Percentiles rank a stretch among this genome's conserved stretches.
These are phyloP conservation scores for Lentinula boryana DNA, from an alignment of 768 basidiomycete genomes.

Conservation along the genomic window DNA sequence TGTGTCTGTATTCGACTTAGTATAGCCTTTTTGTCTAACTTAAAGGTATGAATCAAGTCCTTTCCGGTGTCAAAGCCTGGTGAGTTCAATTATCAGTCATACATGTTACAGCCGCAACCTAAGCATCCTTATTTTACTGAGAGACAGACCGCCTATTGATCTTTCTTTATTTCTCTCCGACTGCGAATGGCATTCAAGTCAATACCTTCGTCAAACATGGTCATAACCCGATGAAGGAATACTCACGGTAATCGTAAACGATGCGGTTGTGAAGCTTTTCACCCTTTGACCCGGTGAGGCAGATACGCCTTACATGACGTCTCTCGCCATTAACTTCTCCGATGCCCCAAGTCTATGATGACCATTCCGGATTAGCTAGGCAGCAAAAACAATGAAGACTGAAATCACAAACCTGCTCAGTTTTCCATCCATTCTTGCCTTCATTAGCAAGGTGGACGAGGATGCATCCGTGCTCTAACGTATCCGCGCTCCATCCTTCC, in stretches of 20 bases:
- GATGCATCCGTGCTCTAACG: conserved; percentile 35
- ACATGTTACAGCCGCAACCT: too few relatives aligned
- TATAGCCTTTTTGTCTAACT: too few relatives aligned
- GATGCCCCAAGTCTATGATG: conserved; percentile 10
- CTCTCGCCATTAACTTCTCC: conserved; percentile 4
- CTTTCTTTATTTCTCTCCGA: background rate
- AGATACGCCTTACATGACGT: conserved; percentile 5
- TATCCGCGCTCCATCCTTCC: conserved; percentile 34
- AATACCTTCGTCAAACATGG: background rate
- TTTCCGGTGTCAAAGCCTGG: too few relatives aligned
- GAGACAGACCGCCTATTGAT: background rate
- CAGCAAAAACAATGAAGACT: background rate
- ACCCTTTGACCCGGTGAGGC: background rate
- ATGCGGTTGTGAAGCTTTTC: conserved; percentile 2
- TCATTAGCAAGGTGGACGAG: conserved; percentile 18
- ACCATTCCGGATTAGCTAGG: background rate
- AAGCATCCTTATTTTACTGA: background rate
- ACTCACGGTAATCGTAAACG: conserved; percentile 11
- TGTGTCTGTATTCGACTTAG: too few relatives aligned
- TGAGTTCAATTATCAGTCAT: too few relatives aligned
- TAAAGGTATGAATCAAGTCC: too few relatives aligned
- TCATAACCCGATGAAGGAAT: background rate
- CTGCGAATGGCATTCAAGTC: background rate
- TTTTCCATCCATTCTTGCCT: conserved; percentile 38
- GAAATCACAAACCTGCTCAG: conserved; percentile 16